These are phyloP conservation scores for Monosporozyma yasuniensis DNA, from an alignment of 805 yeast species.

Conservation along the genomic window DNA sequence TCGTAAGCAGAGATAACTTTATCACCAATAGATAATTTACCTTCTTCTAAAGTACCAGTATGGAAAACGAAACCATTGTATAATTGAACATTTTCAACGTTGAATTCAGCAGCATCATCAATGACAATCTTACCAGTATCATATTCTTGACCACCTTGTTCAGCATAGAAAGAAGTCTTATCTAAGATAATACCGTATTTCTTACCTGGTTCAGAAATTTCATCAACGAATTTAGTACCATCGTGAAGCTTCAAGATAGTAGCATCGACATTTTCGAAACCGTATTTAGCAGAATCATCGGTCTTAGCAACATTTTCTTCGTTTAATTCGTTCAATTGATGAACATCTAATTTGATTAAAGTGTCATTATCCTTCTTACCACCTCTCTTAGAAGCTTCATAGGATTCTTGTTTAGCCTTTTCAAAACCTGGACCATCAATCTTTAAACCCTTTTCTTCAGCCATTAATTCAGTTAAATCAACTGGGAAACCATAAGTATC, in stretches of 20 bases:
- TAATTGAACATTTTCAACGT: conserved; percentile 82
- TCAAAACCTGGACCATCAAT: conserved; percentile 92
- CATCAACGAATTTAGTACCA: conserved; percentile 52
- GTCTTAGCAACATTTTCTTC: conserved; percentile 63
- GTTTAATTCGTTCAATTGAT: conserved; percentile 64
- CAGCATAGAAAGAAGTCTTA: conserved; percentile 93
- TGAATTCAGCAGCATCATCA: conserved; percentile 81
- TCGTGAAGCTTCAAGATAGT: conserved; percentile 62
- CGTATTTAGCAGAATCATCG: conserved; percentile 74
- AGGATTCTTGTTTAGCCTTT: conserved; percentile 76
- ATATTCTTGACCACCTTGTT: conserved; percentile 98
- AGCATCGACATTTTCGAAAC: conserved; percentile 58
- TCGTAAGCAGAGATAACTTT: conserved; percentile 79
- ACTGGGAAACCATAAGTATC: conserved; percentile 99
- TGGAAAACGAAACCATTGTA: conserved; percentile 95
- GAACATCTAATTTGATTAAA: conserved; percentile 80
- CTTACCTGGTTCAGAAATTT: conserved; percentile 35
- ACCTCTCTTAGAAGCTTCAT: conserved; percentile 91
- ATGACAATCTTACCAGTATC: conserved; percentile 90
- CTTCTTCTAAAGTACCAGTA: conserved; percentile 80
- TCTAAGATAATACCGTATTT: conserved; percentile 79
- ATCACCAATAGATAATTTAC: conserved; percentile 58
- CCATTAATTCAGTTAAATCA: conserved; percentile 95
- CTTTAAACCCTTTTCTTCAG: conserved; percentile 90
- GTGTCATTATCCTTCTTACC: conserved; percentile 51